Evolutionary conservation across 345 rosid species (phyloP), one percentile per base, ranked within the genome.

Genomic region (Melastoma malabathricum): DNA sequence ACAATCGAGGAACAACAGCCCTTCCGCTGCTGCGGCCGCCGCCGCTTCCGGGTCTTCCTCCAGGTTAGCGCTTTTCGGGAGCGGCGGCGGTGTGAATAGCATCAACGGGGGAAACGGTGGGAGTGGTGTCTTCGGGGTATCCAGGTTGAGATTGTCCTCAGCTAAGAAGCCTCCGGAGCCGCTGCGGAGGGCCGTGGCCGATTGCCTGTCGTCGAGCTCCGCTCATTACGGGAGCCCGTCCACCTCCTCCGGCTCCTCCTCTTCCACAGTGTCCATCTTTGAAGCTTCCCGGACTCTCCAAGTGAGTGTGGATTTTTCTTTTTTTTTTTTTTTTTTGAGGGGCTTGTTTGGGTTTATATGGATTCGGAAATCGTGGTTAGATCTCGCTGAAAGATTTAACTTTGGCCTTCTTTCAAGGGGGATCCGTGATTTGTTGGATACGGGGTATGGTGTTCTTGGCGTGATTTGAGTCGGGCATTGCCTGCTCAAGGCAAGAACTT

Each of bases 231-330:
- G 80, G 13, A 72, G 62, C 47, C 47, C 64, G 4, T 34, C 58
- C 20, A 46, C 59, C 43, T 34, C 49, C 6, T 48, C 61, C 19
- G 34, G 53, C 34, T 13, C 44, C 43, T 52, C 55, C 0, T 23
- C 51, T 61, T 73, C 86, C 31, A 71, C 82, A 23, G 48, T 65
- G 20, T 72, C 75, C 45, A 62, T 76, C 17, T 74, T 75, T 44
- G 98, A 92, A 60, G 93, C 98, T 64, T 83, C 84, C n/a, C 79
- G 98, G 72, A 92, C 85, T 52, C 97, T 92, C 47, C 74, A 93
- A 69, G 98, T 92, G 60, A 64, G 89, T 78, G 34, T 18, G 18
- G 31, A 46, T 50, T 58, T 60, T 44, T 10, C 50, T 18, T 44
- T 50, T 25, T 47, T 3, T 2, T 44, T 56, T 2, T 38, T 44